These are phyloP conservation scores for Pseudopyricularia javanii DNA, from an alignment of 2,329 filamentous ascomycete genomes.

Conservation along the genomic window DNA sequence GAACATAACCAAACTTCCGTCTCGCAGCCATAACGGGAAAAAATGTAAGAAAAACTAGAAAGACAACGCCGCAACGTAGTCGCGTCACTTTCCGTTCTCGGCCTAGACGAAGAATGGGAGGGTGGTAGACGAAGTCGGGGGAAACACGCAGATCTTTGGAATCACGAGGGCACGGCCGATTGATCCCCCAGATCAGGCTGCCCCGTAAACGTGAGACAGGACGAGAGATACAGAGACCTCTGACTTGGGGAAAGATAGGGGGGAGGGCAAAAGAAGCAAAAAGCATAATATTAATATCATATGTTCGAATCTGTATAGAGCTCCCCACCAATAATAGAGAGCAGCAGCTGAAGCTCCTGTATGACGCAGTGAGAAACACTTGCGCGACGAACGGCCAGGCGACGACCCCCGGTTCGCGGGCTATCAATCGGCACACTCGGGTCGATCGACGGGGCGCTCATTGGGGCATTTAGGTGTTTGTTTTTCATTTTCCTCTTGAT, in stretches of 20 bases:
- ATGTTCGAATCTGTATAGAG: background rate
- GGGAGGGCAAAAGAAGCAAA: background rate
- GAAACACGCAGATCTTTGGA: background rate
- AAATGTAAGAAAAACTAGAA: background rate
- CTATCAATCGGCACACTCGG: background rate
- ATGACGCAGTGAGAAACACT: background rate
- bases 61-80: background rate
- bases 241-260: background rate
- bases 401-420: too few species aligned
- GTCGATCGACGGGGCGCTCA: too few species aligned
- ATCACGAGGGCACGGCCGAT: background rate
- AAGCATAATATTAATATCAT: background rate
- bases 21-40: background rate
- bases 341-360: background rate
- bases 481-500: too few species aligned
- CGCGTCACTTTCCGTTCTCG: background rate
- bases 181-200: background rate
- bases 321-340: background rate
- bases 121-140: background rate
- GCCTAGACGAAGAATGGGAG: background rate
- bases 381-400: background rate
- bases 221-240: background rate
- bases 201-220: background rate
- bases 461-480: too few species aligned
- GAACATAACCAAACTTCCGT: background rate